phyloP scores from a whole-genome alignment of 2,329 filamentous ascomycete species.

The Sclerotinia nivalis region DNA sequence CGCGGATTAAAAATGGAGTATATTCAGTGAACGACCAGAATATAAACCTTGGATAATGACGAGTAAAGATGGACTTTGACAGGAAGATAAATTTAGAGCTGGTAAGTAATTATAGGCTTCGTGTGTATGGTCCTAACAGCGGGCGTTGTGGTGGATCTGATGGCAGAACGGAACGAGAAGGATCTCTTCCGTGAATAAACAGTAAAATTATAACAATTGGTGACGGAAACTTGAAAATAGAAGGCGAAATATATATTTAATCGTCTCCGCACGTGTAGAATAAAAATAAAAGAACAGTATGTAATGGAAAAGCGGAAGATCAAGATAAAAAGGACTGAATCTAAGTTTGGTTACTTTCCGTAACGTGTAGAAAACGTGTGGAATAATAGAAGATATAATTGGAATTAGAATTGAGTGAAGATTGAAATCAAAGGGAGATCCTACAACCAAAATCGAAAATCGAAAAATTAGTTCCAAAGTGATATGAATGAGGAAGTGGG shows the following conservation, averaged over 20 bases:
- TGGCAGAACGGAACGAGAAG: neutral
- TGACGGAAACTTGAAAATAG: neutral
- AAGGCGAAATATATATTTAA: neutral
- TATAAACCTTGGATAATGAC: neutral
- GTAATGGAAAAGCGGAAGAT: neutral
- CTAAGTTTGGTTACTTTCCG: neutral
- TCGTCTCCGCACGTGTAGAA: neutral
- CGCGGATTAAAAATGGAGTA: neutral
- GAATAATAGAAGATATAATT: neutral
- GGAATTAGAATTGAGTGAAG: neutral
- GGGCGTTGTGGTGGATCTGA: neutral
- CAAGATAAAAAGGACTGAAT: neutral
- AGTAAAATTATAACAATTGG: neutral
- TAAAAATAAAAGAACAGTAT: neutral
- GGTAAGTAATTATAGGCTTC: too few species aligned
- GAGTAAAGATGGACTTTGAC: neutral
- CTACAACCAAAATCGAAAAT: neutral
- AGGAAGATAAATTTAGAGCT: neutral
- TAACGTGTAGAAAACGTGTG: neutral
- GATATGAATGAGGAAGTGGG: neutral
- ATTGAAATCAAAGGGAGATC: neutral
- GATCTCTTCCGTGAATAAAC: too few species aligned
- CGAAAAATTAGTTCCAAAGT: neutral
- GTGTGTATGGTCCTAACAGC: neutral
- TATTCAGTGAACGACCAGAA: neutral